Evolutionary conservation across 2,329 filamentous ascomycete species (phyloP), one percentile per base, ranked within the genome.

Genomic region (Aspergillus novoparasiticus): DNA sequence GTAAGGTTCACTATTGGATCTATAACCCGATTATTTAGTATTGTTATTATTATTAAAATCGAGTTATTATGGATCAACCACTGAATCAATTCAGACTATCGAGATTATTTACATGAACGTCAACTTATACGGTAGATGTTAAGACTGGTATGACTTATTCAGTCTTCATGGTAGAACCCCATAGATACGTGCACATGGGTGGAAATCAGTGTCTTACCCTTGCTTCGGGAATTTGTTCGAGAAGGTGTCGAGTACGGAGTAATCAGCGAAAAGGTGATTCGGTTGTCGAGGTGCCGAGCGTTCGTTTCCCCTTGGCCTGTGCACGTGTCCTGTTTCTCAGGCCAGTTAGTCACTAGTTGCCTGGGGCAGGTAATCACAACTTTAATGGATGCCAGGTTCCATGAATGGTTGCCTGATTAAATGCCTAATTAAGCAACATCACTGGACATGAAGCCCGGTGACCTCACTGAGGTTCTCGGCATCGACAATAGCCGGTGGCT

Each of bases 231-330:
- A 41, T n/a, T n/a, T 41, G 16, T 41, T 41, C 39, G 39, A 41
- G 16, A 41, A 39, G 32, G 23, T 26, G 23, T 34, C 4, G 16
- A n/a, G 16, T 41, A 9, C 9, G 3, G 39, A 41, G 39, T 41
- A 41, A 36, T 50, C 46, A 32, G 21, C 30, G 57, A 45, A 59
- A 56, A 58, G 53, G 56, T 62, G 63, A 65, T 61, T 58, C 62
- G 61, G 61, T 53, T 64, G 41, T 41, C 19, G 23, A 50, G 32
- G 11, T 61, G 56, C 62, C 62, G 62, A 45, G 56, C 61, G 41
- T 48, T 36, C 43, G 23, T 41, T 19, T 19, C 32, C 53, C 5
- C 43, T 12, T 48, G 41, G 53, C 26, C 51, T 56, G 36, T 60
- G 60, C 60, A 43, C 45, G 46, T 54, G 57, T 46, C 19, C 30